Conservation (phyloP, 2,329 filamentous ascomycete genomes). For the Nemania sp. region DNA sequence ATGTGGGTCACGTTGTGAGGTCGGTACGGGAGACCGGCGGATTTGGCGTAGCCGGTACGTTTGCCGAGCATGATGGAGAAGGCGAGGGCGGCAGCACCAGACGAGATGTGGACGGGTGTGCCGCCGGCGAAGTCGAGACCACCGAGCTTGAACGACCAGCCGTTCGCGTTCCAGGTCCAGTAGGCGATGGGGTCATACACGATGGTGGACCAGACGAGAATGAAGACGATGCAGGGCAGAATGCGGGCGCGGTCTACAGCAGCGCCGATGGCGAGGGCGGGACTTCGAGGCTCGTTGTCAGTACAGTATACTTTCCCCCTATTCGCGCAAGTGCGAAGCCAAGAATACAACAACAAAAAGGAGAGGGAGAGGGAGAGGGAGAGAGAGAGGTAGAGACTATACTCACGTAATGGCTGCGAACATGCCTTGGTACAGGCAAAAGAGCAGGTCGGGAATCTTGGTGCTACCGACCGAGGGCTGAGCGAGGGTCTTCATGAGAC, state of each 20-base stretch:
- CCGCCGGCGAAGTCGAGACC: constrained; percentile 77
- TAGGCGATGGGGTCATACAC: constrained; percentile 76
- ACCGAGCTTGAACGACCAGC: constrained; percentile 71
- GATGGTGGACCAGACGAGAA: constrained; percentile 72
- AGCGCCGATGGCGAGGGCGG: constrained; percentile 63
- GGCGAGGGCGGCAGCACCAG: constrained; percentile 71
- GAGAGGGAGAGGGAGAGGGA: not conserved
- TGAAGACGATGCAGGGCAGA: constrained; percentile 66
- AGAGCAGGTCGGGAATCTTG: constrained; percentile 79
- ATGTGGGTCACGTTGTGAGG: constrained; percentile 77
- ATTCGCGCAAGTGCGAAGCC: not conserved
- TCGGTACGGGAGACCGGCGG: constrained; percentile 66
- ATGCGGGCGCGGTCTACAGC: constrained; percentile 65
- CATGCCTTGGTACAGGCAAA: constrained; percentile 87
- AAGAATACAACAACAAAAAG: not conserved
- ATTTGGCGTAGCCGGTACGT: constrained; percentile 64
- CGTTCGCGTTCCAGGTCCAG: constrained; percentile 77
- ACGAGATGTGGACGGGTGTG: constrained; percentile 75
- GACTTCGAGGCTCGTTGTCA: constrained; percentile 40
- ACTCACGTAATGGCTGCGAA: constrained; percentile 85
- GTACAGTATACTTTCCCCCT: not conserved
- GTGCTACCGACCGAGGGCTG: constrained; percentile 73
- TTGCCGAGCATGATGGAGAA: constrained; percentile 76
- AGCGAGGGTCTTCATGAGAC: constrained; percentile 76
- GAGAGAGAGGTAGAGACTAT: not conserved